Evolutionary conservation across 2,329 filamentous ascomycete species (phyloP).

Genomic region (Fusarium brevicatenulatum): DNA sequence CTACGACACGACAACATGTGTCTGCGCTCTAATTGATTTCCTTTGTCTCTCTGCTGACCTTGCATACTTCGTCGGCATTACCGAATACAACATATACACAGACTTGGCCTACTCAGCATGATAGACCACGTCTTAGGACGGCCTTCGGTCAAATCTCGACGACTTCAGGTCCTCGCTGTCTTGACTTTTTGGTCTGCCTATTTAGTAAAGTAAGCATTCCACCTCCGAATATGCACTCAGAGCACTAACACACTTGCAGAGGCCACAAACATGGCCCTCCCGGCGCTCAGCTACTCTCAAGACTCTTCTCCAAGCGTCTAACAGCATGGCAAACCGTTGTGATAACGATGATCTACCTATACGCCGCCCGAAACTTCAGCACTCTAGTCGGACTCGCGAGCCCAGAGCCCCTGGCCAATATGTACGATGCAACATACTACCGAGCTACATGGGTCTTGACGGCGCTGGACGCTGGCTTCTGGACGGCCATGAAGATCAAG

Average conservation of each 20-base stretch:
- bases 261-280: conserved; percentile 92
- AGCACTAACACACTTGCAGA: conserved; percentile 58
- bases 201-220: conserved; percentile 70
- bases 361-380: conserved; percentile 91
- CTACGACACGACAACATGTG: conserved; percentile 29
- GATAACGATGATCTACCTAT: conserved; percentile 89
- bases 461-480: conserved; percentile 94
- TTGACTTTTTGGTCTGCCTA: conserved; percentile 92
- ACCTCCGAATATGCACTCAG: not conserved
- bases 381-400: conserved; percentile 91
- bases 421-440: conserved; percentile 93
- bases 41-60: conserved; percentile 12
- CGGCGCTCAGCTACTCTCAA: conserved; percentile 74
- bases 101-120: conserved; percentile 52
- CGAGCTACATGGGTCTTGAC: conserved; percentile 97
- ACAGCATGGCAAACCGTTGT: conserved; percentile 92
- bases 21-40: conserved; percentile 16
- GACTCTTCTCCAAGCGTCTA: conserved; percentile 73
- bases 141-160: conserved; percentile 89
- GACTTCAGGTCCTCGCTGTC: conserved; percentile 91
- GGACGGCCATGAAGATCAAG: conserved; percentile 95
- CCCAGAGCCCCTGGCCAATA: conserved; percentile 91
- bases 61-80: not conserved
- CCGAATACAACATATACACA: not conserved
- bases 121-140: conserved; percentile 92